Evolutionary conservation across 2,329 filamentous ascomycete species (phyloP).

Genomic region (Pseudocercospora macadamiae): DNA sequence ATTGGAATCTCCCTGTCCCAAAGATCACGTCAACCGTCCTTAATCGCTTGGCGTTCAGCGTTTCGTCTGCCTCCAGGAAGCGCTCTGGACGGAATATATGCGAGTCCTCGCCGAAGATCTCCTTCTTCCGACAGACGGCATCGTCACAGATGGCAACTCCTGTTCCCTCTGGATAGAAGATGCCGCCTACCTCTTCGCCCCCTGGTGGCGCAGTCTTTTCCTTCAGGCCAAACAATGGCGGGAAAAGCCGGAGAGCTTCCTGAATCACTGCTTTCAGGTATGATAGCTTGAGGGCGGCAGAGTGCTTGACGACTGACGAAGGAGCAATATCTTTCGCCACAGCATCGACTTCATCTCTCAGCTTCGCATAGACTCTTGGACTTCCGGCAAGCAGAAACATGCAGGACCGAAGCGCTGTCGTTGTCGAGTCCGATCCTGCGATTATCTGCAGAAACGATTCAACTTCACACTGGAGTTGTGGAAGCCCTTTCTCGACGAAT

Average conservation of each 20-base stretch:
- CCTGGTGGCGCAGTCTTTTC: conserved; percentile 30
- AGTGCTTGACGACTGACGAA: conserved; percentile 27
- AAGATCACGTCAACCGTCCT: conserved; percentile 50
- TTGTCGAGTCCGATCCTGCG: conserved; percentile 60
- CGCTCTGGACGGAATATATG: conserved; percentile 53
- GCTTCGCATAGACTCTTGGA: conserved; percentile 47
- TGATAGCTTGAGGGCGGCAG: conserved; percentile 32
- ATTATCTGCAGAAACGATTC: conserved; percentile 49
- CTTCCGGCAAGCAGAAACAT: conserved; percentile 54
- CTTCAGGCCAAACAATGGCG: conserved; percentile 35
- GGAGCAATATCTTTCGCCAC: conserved; percentile 1
- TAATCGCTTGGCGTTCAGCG: conserved; percentile 43
- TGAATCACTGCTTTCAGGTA: conserved; percentile 38
- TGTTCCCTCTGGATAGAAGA: conserved; percentile 52
- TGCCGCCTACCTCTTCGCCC: conserved; percentile 38
- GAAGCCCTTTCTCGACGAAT: conserved; percentile 49
- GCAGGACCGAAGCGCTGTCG: conserved; percentile 55
- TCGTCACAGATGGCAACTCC: conserved; percentile 50
- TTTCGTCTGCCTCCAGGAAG: conserved; percentile 48
- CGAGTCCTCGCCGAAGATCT: conserved; percentile 46
- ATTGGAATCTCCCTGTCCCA: conserved; percentile 50
- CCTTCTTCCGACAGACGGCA: conserved; percentile 45
- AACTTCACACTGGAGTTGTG: conserved; percentile 42
- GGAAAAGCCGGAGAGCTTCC: conserved; percentile 38
- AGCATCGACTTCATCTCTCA: conserved; percentile 54